Percentiles rank a stretch among this genome's conserved stretches.
phyloP scores from a whole-genome alignment of 768 basidiomycete species.

The Trametes meyenii region DNA sequence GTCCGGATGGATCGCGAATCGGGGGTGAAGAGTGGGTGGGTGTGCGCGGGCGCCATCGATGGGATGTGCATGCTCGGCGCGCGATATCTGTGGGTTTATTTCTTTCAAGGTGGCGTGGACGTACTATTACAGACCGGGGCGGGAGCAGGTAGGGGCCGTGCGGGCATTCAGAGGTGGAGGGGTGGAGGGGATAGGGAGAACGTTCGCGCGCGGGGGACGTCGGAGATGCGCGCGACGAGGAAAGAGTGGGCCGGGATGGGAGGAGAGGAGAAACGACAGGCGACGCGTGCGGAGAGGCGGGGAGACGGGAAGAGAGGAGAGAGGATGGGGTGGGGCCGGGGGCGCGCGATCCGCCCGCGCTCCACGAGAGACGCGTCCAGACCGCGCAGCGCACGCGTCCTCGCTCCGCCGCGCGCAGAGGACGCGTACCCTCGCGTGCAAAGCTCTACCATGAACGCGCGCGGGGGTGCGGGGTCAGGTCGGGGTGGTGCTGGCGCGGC shows the following conservation, averaged over 20 bases:
- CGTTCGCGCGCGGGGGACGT: too few species aligned
- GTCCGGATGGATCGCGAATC: too few species aligned
- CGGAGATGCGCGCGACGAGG: too few species aligned
- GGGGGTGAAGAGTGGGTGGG: too few species aligned
- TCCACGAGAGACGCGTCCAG: constrained; percentile 8
- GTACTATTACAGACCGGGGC: too few species aligned
- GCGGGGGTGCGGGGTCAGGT: background rate
- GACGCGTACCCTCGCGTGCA: background rate
- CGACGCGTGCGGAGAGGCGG: background rate
- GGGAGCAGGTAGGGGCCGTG: too few species aligned
- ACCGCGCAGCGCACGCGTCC: background rate
- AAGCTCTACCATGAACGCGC: background rate
- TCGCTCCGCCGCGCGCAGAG: background rate
- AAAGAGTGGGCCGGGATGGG: too few species aligned
- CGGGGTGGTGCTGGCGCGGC: constrained; percentile 26
- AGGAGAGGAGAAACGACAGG: background rate
- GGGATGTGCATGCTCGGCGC: too few species aligned
- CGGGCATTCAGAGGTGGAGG: too few species aligned
- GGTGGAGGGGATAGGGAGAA: background rate
- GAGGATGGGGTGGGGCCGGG: constrained; percentile 4
- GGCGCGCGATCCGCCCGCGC: constrained; percentile 2
- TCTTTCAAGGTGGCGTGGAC: too few species aligned
- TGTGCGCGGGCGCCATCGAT: too few species aligned
- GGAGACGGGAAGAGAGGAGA: background rate
- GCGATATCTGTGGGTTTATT: too few species aligned